Evolutionary conservation across 208 protist species (phyloP).

Genomic region (Acanthamoeba pearcei): DNA sequence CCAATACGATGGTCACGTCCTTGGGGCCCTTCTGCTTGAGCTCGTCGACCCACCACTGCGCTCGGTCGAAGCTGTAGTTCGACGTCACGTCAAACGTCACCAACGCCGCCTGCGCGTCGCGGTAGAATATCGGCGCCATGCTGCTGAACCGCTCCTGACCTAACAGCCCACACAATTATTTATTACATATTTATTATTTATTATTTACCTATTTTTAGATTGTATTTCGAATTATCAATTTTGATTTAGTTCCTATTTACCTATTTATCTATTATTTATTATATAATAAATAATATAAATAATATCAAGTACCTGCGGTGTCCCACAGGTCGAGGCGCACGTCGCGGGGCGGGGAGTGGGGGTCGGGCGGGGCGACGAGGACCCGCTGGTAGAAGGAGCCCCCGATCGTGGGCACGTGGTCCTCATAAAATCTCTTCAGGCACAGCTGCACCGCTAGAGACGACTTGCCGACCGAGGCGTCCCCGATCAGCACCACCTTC

Average conservation of each 20-base stretch:
- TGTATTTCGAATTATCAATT: too few species aligned
- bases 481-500: conserved; percentile 7
- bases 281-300: too few species aligned
- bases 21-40: not conserved
- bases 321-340: not conserved
- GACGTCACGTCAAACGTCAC: conserved; percentile 16
- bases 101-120: not conserved
- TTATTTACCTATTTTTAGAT: too few species aligned
- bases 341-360: not conserved
- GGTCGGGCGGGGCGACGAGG: not conserved
- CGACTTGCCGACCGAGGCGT: conserved; percentile 21
- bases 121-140: not conserved
- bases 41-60: conserved; percentile 31
- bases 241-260: too few species aligned
- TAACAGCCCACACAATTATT: not conserved
- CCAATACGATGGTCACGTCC: not conserved
- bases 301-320: not conserved
- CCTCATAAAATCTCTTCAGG: conserved; percentile 18
- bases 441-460: not conserved
- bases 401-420: not conserved
- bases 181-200: too few species aligned
- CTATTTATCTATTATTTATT: too few species aligned
- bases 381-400: not conserved
- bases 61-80: conserved; percentile 4
- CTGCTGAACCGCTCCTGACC: conserved; percentile 15